Base-by-base conservation (phyloP, 2,329 filamentous ascomycete species). In the Botrytis porri region DNA sequence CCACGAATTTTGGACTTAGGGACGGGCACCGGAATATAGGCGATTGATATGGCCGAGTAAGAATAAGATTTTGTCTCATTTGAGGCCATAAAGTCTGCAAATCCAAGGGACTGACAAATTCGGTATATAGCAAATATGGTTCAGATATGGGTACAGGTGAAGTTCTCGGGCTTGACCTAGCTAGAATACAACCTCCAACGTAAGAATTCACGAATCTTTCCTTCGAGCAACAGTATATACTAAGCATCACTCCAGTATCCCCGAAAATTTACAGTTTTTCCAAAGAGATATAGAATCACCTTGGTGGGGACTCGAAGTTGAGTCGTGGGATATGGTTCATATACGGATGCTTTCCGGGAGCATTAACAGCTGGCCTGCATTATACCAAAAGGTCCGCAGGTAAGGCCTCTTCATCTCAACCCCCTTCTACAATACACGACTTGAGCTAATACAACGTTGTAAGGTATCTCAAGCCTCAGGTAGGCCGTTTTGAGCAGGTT, bases 1-100 rank as follows among this genome's bases (percentile, higher is more conserved):
- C 82, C 83, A 2, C 82, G 84, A 69, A 85, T 92, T 65, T 80
- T 92, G 60, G 90, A 92, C 78, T 80, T 97, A 71, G 95, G 94
- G 60, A 95, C 92, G 75, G 95, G 95, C 32, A 97, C 94, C 1
- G 94, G 94, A 57, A 95, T 97, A 75, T 98, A 95, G 95, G 89
- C 92, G 59, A 93, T 97, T 78, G 92, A 95, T 77, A 92, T 97
- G 83, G 92, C 92, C 75, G 90, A 92, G 88, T 93, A 84, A 83
- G 89, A 83, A 78, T 71, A 48, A 43, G 43, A 72, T 59, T 59
- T 32, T 61, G 64, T 43, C 32, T 67, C 32, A 41, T 16, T 32
- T 45, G 39, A 37, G 37, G 67, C 41, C 35, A 16, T 25, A 35
- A 35, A 35, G 29, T 62, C n/a, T 43, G n/a, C 29, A 20, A 59